Evolutionary conservation across 345 rosid genomes (phyloP).

Genomic region (Garcia nutans): DNA sequence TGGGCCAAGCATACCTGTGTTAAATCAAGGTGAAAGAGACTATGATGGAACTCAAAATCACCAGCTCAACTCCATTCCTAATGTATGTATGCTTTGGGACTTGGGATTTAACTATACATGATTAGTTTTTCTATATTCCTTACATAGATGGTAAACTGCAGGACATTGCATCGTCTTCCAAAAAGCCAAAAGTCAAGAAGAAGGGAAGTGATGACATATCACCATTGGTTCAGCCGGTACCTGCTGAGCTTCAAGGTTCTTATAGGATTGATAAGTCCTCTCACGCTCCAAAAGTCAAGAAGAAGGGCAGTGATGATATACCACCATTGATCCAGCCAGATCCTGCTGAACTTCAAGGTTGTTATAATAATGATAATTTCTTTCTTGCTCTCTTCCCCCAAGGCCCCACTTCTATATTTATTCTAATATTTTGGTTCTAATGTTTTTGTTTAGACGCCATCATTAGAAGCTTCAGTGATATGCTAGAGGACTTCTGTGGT

Average conservation of each 20-base stretch:
- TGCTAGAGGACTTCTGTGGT: conserved; percentile 75
- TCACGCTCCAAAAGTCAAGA: conserved; percentile 52
- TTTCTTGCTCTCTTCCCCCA: conserved; percentile 2
- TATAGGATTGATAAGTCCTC: no score
- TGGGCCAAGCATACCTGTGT: conserved; percentile 43
- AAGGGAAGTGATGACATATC: conserved; percentile 46
- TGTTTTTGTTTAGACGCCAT: conserved; percentile 51
- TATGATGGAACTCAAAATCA: conserved; percentile 39
- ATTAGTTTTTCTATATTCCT: conserved; percentile 22
- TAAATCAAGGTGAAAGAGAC: conserved; percentile 44
- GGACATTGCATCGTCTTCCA: conserved; percentile 58
- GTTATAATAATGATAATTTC: conserved; percentile 15
- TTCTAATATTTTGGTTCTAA: conserved; percentile 11
- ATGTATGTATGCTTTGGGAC: conserved; percentile 46
- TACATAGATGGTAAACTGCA: conserved; percentile 41
- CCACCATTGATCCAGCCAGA: conserved; percentile 46
- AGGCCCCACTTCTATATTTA: conserved; percentile 9
- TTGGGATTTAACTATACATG: conserved; percentile 26
- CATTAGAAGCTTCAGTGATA: conserved; percentile 62
- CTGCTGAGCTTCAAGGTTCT: conserved; percentile 37
- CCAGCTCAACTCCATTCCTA: conserved; percentile 35
- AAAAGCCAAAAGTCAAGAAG: conserved; percentile 71
- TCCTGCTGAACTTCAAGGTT: conserved; percentile 76
- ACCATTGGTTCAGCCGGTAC: conserved; percentile 47
- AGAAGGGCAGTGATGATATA: conserved; percentile 50